Evolutionary conservation across 331 rosid species (phyloP).

Genomic region (Acacia concinna): DNA sequence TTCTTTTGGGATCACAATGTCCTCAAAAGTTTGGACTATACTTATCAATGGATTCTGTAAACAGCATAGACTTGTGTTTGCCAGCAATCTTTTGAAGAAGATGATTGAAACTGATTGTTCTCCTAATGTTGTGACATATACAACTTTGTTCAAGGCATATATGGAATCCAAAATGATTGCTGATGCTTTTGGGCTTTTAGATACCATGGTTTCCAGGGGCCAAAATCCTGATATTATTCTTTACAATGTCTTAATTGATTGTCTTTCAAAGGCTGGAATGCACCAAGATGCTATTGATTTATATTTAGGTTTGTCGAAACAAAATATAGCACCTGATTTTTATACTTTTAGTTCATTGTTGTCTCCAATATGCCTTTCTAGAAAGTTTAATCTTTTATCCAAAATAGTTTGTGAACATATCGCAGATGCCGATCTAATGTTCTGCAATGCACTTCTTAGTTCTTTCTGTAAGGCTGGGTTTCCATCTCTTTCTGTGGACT

Average conservation of each 20-base stretch:
- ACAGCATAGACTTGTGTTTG: constrained; percentile 41
- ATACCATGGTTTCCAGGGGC: constrained; percentile 45
- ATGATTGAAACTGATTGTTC: constrained; percentile 51
- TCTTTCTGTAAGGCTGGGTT: constrained; percentile 47
- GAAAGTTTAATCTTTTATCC: constrained; percentile 51
- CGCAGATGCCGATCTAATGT: constrained; percentile 53
- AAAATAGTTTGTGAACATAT: constrained; percentile 36
- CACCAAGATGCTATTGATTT: constrained; percentile 49
- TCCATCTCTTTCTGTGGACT: constrained; percentile 43
- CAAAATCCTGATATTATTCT: constrained; percentile 52
- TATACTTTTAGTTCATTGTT: constrained; percentile 62
- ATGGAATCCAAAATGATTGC: constrained; percentile 46
- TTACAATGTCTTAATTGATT: constrained; percentile 61
- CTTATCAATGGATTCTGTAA: constrained; percentile 50
- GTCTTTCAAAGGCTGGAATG: constrained; percentile 59
- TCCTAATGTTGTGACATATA: constrained; percentile 65
- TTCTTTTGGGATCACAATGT: constrained; percentile 40
- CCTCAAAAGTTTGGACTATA: constrained; percentile 59
- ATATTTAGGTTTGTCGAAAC: constrained; percentile 35
- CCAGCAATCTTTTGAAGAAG: constrained; percentile 40
- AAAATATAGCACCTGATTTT: constrained; percentile 54
- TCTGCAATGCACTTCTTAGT: constrained; percentile 58
- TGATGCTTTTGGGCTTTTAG: constrained; percentile 47
- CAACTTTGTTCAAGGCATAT: constrained; percentile 57
- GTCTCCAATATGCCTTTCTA: constrained; percentile 40